A percentile compares a stretch with the other conserved stretches of the same genome.
Evolutionary conservation across 441 rosid genomes (phyloP).

Genomic region (Gossypium armourianum): DNA sequence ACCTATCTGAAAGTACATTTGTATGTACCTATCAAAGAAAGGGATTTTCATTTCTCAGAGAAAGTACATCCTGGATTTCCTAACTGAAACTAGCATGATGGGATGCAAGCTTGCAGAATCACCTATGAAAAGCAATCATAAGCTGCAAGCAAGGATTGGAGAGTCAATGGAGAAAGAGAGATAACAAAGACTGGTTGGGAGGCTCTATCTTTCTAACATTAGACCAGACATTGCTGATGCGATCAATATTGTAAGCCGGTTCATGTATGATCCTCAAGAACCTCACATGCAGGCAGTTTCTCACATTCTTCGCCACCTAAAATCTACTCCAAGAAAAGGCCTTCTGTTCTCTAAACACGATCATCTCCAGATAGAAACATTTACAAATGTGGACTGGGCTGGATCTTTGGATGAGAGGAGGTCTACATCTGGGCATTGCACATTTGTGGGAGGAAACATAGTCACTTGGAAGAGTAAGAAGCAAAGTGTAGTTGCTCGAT

Average conservation of each 20-base stretch:
- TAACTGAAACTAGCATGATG: neutral
- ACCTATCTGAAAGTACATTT: neutral
- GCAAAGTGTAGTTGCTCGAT: neutral
- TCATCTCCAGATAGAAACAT: neutral
- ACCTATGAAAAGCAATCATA: neutral
- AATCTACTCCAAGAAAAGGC: neutral
- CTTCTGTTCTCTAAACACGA: neutral
- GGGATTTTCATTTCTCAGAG: neutral
- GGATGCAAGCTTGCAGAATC: neutral
- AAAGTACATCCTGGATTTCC: neutral
- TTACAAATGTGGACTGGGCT: neutral
- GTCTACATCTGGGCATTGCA: neutral
- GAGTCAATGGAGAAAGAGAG: neutral
- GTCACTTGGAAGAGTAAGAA: neutral
- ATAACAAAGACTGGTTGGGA: neutral
- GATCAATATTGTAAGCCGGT: neutral
- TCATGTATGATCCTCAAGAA: neutral
- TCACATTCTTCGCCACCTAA: neutral
- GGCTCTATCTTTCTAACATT: neutral
- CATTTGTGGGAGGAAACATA: neutral
- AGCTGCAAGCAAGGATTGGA: neutral
- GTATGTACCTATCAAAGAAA: neutral
- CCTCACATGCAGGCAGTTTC: neutral
- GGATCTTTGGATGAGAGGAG: neutral
- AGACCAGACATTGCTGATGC: neutral